A percentile compares a stretch with the other conserved stretches of the same genome.
These are phyloP conservation scores for Triticum aestivum DNA, from an alignment of 176 grass and related monocot genomes.

Conservation along the genomic window DNA sequence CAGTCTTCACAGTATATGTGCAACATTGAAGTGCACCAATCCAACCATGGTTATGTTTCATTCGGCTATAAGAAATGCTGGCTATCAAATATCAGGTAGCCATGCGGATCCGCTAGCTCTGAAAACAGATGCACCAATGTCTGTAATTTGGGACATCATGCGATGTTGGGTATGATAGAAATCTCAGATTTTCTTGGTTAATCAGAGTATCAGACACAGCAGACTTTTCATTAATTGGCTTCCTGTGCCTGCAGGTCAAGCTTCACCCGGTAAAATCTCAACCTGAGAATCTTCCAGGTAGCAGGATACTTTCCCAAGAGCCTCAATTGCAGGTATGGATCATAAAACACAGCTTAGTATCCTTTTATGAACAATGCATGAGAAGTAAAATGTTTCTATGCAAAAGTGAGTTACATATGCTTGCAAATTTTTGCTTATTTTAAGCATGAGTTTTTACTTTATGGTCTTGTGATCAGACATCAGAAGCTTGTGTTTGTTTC, in stretches of 20 bases:
- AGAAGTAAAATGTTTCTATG: neutral
- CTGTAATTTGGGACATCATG: conserved; percentile 65
- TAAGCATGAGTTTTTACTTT: neutral
- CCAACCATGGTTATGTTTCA: conserved; percentile 43
- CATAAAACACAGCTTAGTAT: neutral
- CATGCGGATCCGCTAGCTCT: conserved; percentile 55
- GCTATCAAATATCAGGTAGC: conserved; percentile 52
- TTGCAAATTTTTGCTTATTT: neutral
- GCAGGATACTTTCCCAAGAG: conserved; percentile 46
- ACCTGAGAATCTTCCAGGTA: conserved; percentile 40
- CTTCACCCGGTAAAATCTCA: conserved; percentile 45
- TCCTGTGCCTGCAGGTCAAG: conserved; percentile 36
- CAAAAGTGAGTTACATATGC: neutral
- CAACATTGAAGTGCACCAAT: conserved; percentile 50
- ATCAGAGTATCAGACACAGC: neutral
- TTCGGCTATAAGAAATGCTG: conserved; percentile 56
- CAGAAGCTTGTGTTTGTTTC: neutral
- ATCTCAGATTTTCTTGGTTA: neutral
- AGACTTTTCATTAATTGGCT: conserved; percentile 15
- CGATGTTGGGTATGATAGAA: conserved; percentile 43
- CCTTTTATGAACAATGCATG: neutral
- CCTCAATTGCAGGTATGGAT: conserved; percentile 43
- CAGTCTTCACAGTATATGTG: conserved; percentile 50
- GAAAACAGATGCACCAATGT: conserved; percentile 55
- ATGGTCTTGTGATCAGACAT: neutral